Evolutionary conservation across 2,329 filamentous ascomycete genomes (phyloP).

Genomic region (Ceratocystis albifundus): DNA sequence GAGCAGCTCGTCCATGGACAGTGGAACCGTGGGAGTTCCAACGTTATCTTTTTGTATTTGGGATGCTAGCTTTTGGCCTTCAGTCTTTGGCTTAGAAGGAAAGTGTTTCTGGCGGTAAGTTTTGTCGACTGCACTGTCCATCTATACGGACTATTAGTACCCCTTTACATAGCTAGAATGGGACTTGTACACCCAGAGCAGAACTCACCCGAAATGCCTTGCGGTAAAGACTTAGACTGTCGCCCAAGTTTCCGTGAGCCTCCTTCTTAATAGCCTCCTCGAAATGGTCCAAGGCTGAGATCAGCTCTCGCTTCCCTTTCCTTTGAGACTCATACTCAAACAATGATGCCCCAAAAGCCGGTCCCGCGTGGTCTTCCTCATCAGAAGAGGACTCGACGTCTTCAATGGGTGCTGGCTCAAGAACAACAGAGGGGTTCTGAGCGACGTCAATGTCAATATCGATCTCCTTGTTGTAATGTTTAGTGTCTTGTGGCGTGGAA

Average conservation of each 20-base stretch:
- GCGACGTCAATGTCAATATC: slow-evolving; percentile 19
- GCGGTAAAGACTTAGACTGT: slow-evolving; percentile 78
- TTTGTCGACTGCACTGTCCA: slow-evolving; percentile 75
- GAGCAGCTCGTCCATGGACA: slow-evolving; percentile 58
- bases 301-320: slow-evolving; percentile 38
- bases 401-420: slow-evolving; percentile 27
- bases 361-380: slow-evolving; percentile 22
- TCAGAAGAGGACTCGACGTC: slow-evolving; percentile 25
- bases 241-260: slow-evolving; percentile 69
- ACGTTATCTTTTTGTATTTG: slow-evolving; percentile 23
- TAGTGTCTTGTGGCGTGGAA: neutral
- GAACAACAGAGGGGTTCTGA: slow-evolving; percentile 25
- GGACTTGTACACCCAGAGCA: neutral
- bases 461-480: neutral
- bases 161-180: neutral
- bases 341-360: slow-evolving; percentile 19
- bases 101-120: slow-evolving; percentile 88
- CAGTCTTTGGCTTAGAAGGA: slow-evolving; percentile 40
- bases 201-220: slow-evolving; percentile 68
- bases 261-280: slow-evolving; percentile 87
- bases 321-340: slow-evolving; percentile 8
- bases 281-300: slow-evolving; percentile 80
- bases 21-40: slow-evolving; percentile 25
- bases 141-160: slow-evolving; percentile 36
- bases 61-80: slow-evolving; percentile 12